phyloP scores from a whole-genome alignment of 345 rosid genomes.

The Gynandropsis gynandra region DNA sequence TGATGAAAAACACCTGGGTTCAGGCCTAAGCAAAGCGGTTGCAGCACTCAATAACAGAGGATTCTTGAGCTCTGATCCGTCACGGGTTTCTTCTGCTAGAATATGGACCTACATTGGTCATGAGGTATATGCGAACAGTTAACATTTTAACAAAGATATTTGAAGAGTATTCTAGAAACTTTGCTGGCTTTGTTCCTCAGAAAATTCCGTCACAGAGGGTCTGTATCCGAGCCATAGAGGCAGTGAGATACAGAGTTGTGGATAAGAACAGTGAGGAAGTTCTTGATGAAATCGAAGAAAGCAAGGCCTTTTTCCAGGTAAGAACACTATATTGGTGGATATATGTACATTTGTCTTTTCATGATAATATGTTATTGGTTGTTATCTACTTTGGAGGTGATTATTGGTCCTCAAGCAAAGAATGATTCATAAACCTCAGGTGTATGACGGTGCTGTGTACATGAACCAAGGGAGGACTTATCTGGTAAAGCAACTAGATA shows the following conservation, averaged over 20 bases:
- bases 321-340: background rate
- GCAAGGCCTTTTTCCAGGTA: slow-evolving; percentile 97
- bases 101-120: slow-evolving; percentile 75
- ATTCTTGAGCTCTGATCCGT: slow-evolving; percentile 42
- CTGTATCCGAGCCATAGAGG: slow-evolving; percentile 82
- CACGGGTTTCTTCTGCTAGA: slow-evolving; percentile 49
- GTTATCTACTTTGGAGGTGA: background rate
- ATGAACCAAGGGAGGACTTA: slow-evolving; percentile 84
- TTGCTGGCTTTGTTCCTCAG: slow-evolving; percentile 31
- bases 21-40: slow-evolving; percentile 44
- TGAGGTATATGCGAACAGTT: slow-evolving; percentile 43
- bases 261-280: slow-evolving; percentile 40
- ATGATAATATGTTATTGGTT: too few species aligned
- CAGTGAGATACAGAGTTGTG: slow-evolving; percentile 56
- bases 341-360: too few species aligned
- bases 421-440: slow-evolving; percentile 25
- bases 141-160: background rate
- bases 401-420: background rate
- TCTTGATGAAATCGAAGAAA: slow-evolving; percentile 91
- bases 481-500: slow-evolving; percentile 60
- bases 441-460: slow-evolving; percentile 82
- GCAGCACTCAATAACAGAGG: slow-evolving; percentile 54
- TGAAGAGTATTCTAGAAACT: background rate
- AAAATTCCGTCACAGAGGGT: slow-evolving; percentile 64
- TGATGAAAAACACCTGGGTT: slow-evolving; percentile 73